phyloP scores from a whole-genome alignment of 805 yeast species.

The Candida glaebosa region DNA sequence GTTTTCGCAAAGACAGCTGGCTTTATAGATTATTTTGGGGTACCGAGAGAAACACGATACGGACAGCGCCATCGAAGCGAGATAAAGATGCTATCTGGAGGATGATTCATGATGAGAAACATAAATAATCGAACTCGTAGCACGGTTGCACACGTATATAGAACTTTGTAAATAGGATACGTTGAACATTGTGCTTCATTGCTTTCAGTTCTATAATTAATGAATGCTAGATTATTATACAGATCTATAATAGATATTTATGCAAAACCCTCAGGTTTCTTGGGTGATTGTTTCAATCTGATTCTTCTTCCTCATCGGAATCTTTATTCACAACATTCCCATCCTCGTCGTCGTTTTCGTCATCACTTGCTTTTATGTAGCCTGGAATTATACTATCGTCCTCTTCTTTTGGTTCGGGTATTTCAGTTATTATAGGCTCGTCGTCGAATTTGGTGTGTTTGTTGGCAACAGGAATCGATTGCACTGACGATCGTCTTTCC shows the following conservation, averaged over 20 bases:
- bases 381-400: conserved; percentile 13
- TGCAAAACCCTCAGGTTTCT: conserved; percentile 1
- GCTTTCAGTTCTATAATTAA: neutral
- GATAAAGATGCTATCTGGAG: conserved; percentile 42
- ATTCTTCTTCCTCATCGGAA: conserved; percentile 18
- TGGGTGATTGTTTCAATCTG: conserved; percentile 13
- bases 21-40: conserved; percentile 24
- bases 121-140: conserved; percentile 5
- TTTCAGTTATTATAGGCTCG: conserved; percentile 13
- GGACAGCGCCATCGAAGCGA: conserved; percentile 28
- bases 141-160: neutral
- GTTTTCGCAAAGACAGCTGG: conserved; percentile 14
- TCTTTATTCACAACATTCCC: conserved; percentile 9
- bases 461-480: conserved; percentile 7
- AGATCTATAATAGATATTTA: neutral
- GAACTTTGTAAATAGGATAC: neutral
- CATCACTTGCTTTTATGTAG: conserved; percentile 10
- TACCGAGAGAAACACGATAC: conserved; percentile 14
- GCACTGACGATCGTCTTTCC: conserved; percentile 28
- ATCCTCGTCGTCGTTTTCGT: conserved; percentile 8
- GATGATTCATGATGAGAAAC: conserved; percentile 35
- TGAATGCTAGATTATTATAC: conserved; percentile 5
- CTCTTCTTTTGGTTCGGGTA: conserved; percentile 16
- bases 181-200: neutral
- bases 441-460: conserved; percentile 51